These are phyloP conservation scores for Fusarium sp. DNA, from an alignment of 2,329 filamentous ascomycete genomes.

Conservation along the genomic window DNA sequence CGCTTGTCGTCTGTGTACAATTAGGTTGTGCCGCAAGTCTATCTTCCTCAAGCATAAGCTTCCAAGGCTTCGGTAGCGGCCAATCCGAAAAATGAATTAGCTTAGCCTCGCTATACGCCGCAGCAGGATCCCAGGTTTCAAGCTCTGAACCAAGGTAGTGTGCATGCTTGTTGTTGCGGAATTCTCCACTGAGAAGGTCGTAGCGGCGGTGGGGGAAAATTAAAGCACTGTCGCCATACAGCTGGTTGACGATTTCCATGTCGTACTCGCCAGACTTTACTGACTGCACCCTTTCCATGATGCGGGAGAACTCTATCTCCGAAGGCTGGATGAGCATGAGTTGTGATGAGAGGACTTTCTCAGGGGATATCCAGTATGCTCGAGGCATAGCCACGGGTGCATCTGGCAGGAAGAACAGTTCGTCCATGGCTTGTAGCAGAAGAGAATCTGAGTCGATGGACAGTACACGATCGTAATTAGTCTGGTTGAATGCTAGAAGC, in stretches of 20 bases:
- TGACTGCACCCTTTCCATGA: slow-evolving; percentile 42
- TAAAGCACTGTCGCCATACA: slow-evolving; percentile 65
- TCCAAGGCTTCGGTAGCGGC: slow-evolving; percentile 70
- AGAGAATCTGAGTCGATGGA: slow-evolving; percentile 70
- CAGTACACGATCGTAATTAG: slow-evolving; percentile 59
- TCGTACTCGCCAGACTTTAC: slow-evolving; percentile 57
- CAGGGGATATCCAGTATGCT: slow-evolving; percentile 72
- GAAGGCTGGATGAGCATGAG: slow-evolving; percentile 68
- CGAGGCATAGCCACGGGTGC: slow-evolving; percentile 72
- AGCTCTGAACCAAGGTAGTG: slow-evolving; percentile 52
- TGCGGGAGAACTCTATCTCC: slow-evolving; percentile 54
- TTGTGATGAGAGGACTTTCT: slow-evolving; percentile 64
- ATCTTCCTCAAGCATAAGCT: slow-evolving; percentile 25
- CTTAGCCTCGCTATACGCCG: slow-evolving; percentile 66
- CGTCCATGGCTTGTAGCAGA: slow-evolving; percentile 68
- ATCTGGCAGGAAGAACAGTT: slow-evolving; percentile 72
- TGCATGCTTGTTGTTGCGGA: slow-evolving; percentile 59
- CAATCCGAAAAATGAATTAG: slow-evolving; percentile 76
- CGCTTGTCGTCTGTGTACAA: slow-evolving; percentile 57
- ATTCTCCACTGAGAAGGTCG: slow-evolving; percentile 68
- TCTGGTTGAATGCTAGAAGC: slow-evolving; percentile 73
- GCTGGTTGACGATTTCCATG: slow-evolving; percentile 72
- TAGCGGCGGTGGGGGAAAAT: slow-evolving; percentile 71
- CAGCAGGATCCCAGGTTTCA: slow-evolving; percentile 65
- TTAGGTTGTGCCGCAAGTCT: slow-evolving; percentile 27